Base-by-base conservation (phyloP, 305 asterid genomes). In the Fraxinus xanthoxyloides region DNA sequence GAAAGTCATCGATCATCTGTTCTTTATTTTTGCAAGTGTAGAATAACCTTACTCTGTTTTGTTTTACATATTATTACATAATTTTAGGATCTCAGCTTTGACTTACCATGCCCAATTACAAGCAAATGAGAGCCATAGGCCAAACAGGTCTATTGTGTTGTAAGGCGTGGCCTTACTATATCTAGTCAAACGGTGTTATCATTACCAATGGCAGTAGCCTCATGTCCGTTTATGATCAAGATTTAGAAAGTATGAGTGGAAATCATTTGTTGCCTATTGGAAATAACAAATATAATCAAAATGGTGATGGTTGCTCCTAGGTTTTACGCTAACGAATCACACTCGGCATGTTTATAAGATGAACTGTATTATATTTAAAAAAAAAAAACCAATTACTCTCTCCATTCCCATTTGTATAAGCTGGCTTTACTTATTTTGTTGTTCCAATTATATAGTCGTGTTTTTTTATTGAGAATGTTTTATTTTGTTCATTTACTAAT, bases 301-400 rank as follows among this genome's bases (percentile, higher is more conserved):
- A 79, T 77, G 65, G 77, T 79, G 43, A 83, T 83, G 83, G 76
- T 79, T 83, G 54, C 78, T 2, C 38, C 77, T 40, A 67, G 19
- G 38, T 13, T 28, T 12, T 13, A 30, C 36, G 12, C 74, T 12
- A 28, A 13, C 21, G 19, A 67, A 28, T 28, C 35, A 17, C 63
- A 17, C 63, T 17, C 5, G 8, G 24, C 23, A 5, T 51, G 2
- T 54, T n/a, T 5, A 54, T 54, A 0, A 54, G 24, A 46, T 54
- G 63, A 54, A 17, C 2, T 17, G 2, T n/a, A 54, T 6, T 36
- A 36, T 36, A 36, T 36, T 34, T 34, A 32, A 32, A 31, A 31
- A 31, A 30, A 3, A 31, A 31, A 31, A 31, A 3, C 0, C 7
- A 35, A 35, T 35, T 35, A 35, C 40, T 35, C 48, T 35, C 48